Evolutionary conservation across 805 yeast genomes (phyloP), one percentile per base, ranked within the genome.

Genomic region (Cyberlindnera petersonii): DNA sequence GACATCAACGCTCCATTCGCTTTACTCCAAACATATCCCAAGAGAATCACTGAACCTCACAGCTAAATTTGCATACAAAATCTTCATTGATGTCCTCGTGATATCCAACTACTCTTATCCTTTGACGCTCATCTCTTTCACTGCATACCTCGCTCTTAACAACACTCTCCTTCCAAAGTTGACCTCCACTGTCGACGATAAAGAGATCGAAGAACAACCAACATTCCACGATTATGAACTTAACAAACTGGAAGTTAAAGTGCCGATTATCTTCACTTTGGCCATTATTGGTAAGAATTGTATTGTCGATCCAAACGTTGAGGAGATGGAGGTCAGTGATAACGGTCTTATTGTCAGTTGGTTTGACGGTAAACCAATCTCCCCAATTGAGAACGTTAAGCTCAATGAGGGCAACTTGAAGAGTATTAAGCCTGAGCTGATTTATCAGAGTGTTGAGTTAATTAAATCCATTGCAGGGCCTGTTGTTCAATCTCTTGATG

Each of bases 311-410:
- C 98, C 98, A 0, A 80, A 94, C 1, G 65, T 75, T n/a, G 85
- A 82, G 43, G 98, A 91, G 60, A 89, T 86, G 57, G 85, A 79
- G 44, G 95, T 89, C 3, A 71, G 88, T 43, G 96, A 91, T 48
- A 82, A 85, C 43, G 96, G 96, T 1, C 47, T 91, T 16, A 66
- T 88, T 33, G 58, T 86, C 4, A 80, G 89, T 24, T 91, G 82
- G 77, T 74, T 75, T 40, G 65, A 79, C 41, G 79, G 78, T n/a
- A 67, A 70, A 41, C 75, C 86, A 1, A 74, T 79, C 9, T 72
- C 95, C 0, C 96, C 97, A 1, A 66, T 88, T 4, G 71, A 79
- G 47, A 79, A 83, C 15, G 60, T 84, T n/a, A 77, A 80, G 33
- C 65, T 86, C 19, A 79, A 79, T 27, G 68, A 68, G 8, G 53